A percentile compares a stretch with the other conserved stretches of the same genome.
Evolutionary conservation across 192 early-diverging fungal genomes (phyloP).

Genomic region (Podila clonocystis): DNA sequence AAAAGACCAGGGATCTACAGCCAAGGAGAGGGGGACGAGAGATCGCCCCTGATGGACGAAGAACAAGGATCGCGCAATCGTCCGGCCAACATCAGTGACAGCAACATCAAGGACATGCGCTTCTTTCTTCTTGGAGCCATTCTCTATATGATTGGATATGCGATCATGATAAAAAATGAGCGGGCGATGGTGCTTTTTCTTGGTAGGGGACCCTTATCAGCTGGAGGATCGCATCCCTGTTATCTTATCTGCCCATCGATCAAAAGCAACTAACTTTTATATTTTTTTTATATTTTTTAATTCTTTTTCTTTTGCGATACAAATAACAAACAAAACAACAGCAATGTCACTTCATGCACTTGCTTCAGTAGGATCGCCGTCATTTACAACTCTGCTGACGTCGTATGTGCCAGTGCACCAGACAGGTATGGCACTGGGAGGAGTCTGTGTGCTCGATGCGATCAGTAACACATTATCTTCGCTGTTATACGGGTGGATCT

Average conservation of each 20-base stretch:
- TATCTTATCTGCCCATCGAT: background rate
- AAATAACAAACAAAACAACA: background rate
- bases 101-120: conserved; percentile 1
- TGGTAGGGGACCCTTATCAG: background rate
- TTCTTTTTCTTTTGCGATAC: background rate
- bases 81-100: too few species aligned
- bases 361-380: conserved; percentile 3
- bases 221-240: background rate
- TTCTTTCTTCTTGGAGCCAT: conserved; percentile 2
- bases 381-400: conserved; percentile 15
- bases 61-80: background rate
- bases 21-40: too few species aligned
- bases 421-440: conserved; percentile 24
- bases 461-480: background rate
- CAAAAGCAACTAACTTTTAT: background rate
- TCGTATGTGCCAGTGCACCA: conserved; percentile 14
- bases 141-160: conserved; percentile 3
- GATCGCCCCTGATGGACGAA: background rate
- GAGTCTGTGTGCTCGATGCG: conserved; percentile 12
- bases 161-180: conserved; percentile 1
- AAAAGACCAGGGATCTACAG: background rate
- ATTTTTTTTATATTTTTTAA: background rate
- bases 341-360: conserved; percentile 6
- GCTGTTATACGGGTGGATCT: conserved; percentile 18
- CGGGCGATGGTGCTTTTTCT: conserved; percentile 2